phyloP scores from a whole-genome alignment of 805 yeast genomes.

The Candida silvicultrix region DNA sequence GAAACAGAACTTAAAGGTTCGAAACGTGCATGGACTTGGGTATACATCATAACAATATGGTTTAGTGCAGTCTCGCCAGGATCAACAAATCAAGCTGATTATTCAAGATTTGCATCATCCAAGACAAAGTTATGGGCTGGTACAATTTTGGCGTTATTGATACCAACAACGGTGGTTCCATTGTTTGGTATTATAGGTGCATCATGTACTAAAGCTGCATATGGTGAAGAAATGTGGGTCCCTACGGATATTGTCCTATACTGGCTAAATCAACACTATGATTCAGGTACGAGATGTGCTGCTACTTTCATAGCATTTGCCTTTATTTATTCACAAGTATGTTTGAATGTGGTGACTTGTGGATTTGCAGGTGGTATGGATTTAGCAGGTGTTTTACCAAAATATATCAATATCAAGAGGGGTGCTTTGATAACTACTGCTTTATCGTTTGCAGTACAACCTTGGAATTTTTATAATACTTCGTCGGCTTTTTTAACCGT shows the following conservation, averaged over 20 bases:
- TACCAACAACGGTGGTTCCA: constrained; percentile 36
- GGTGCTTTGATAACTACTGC: constrained; percentile 28
- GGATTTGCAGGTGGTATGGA: constrained; percentile 29
- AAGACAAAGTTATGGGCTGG: constrained; percentile 18
- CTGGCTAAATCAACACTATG: constrained; percentile 26
- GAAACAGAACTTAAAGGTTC: constrained; percentile 24
- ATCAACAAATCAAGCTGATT: constrained; percentile 30
- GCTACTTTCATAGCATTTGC: constrained; percentile 28
- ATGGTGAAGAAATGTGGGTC: constrained; percentile 29
- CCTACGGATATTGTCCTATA: constrained; percentile 27
- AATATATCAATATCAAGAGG: constrained; percentile 26
- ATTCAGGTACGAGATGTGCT: constrained; percentile 29
- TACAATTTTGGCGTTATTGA: constrained; percentile 21
- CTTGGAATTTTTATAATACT: constrained; percentile 31
- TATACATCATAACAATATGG: constrained; percentile 26
- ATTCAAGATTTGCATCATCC: constrained; percentile 27
- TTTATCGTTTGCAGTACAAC: constrained; percentile 28
- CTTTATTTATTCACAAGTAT: constrained; percentile 24
- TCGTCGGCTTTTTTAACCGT: constrained; percentile 26
- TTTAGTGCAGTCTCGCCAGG: constrained; percentile 27
- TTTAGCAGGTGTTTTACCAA: constrained; percentile 19
- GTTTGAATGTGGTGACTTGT: constrained; percentile 28
- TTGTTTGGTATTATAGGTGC: constrained; percentile 38
- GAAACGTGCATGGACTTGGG: constrained; percentile 25
- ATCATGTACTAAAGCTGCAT: constrained; percentile 28